Evolutionary conservation across 768 basidiomycete species (phyloP), one percentile per base, ranked within the genome.

Genomic region (Austroboletus festivus): DNA sequence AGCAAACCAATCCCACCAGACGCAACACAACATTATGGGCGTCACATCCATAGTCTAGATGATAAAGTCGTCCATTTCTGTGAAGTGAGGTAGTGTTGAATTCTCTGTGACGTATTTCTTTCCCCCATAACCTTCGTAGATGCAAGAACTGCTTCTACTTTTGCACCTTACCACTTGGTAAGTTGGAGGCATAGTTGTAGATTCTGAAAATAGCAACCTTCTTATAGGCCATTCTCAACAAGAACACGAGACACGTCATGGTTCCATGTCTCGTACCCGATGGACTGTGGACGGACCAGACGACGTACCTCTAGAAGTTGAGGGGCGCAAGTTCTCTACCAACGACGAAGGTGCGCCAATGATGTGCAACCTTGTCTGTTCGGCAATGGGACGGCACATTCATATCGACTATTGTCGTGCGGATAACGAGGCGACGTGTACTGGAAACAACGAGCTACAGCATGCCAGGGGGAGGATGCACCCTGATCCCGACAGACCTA

Each of bases 161-260:
- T 56, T 84, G 82, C 51, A 80, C 73, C 0, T 62, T 82, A 3
- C 80, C 81, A 1, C 65, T 76, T 38, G 78, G 82, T 82, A 49
- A 31, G 67, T 44, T 42, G n/a, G 33, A 20, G 0, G 11, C 0
- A 0, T 1, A 16, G 9, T 21, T 1, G 11, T 4, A 3, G 4
- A 1, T 26, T 10, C 10, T 3, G n/a, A n/a, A n/a, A n/a, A n/a
- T n/a, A n/a, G n/a, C n/a, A n/a, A n/a, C n/a, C n/a, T n/a, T n/a
- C n/a, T n/a, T n/a, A n/a, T n/a, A 28, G 28, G 28, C 5, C 28
- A 28, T 28, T 12, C 28, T 12, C 28, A 28, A 48, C 71, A 75
- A 52, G 78, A 81, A 38, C 82, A 85, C 34, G 81, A 82, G 38
- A 85, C 82, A 0, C 71, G 71, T 15, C 82, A 85, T 48, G 83